Percentiles rank a stretch among this genome's conserved stretches.
phyloP scores from a whole-genome alignment of 495 filamentous ascomycete genomes.

The Cetradonia linearis region DNA sequence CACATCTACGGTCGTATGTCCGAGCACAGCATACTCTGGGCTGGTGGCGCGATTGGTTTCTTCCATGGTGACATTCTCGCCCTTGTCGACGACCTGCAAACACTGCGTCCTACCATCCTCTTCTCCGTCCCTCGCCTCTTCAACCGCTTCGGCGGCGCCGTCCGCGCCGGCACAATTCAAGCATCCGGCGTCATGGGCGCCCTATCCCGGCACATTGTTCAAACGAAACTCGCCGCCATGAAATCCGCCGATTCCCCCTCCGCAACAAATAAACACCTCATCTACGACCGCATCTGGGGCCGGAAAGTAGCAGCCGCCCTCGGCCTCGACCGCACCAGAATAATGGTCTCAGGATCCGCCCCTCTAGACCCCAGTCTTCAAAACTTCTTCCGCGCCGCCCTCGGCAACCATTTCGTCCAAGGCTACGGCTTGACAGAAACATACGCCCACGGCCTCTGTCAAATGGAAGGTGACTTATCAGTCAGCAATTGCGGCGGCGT shows the following conservation, averaged over 20 bases:
- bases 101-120: slow-evolving; percentile 72
- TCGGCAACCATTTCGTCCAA: slow-evolving; percentile 71
- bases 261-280: slow-evolving; percentile 67
- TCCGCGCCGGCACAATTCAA: slow-evolving; percentile 68
- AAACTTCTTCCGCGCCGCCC: slow-evolving; percentile 74
- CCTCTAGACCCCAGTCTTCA: slow-evolving; percentile 83
- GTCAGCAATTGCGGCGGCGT: slow-evolving; percentile 75
- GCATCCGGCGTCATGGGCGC: slow-evolving; percentile 72
- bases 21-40: slow-evolving; percentile 66
- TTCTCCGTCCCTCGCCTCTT: slow-evolving; percentile 85
- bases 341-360: slow-evolving; percentile 81
- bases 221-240: slow-evolving; percentile 69
- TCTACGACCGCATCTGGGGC: slow-evolving; percentile 93
- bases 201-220: slow-evolving; percentile 67
- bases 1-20: slow-evolving; percentile 84
- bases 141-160: slow-evolving; percentile 77
- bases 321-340: slow-evolving; percentile 61
- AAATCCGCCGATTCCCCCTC: slow-evolving; percentile 54
- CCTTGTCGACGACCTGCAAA: slow-evolving; percentile 84
- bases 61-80: slow-evolving; percentile 88
- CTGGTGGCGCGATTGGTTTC: slow-evolving; percentile 73
- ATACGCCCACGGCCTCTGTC: slow-evolving; percentile 68
- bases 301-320: slow-evolving; percentile 74
- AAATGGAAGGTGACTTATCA: slow-evolving; percentile 57
- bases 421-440: slow-evolving; percentile 94